phyloP scores from a whole-genome alignment of 169 alveolate genomes.

The Eimeria zaria region DNA sequence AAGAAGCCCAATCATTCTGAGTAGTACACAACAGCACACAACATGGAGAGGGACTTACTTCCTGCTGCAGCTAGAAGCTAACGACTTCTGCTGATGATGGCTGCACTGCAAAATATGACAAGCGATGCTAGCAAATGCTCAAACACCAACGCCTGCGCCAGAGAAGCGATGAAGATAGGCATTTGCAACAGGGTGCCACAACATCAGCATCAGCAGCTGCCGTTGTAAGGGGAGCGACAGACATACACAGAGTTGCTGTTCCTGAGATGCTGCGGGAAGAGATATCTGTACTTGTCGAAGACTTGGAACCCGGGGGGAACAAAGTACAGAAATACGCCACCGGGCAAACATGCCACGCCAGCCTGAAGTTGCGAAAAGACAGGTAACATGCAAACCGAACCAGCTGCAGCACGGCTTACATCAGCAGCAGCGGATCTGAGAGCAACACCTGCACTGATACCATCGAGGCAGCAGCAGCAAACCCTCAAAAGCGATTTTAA shows the following conservation, averaged over 20 bases:
- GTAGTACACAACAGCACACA: neutral
- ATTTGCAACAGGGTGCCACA: neutral
- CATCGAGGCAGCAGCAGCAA: neutral
- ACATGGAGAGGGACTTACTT: neutral
- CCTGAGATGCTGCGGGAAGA: conserved; percentile 68
- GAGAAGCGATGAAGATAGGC: neutral
- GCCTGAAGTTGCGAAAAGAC: conserved; percentile 6
- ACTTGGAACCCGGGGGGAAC: conserved; percentile 70
- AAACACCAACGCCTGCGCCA: neutral
- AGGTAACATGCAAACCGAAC: neutral
- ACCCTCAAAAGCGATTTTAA: neutral
- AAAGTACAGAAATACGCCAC: conserved; percentile 41
- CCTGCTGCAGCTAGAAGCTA: neutral
- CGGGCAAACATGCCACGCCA: conserved; percentile 59
- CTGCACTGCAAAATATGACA: neutral
- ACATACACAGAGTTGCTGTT: conserved; percentile 63
- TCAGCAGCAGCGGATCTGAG: neutral
- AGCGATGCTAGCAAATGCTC: neutral
- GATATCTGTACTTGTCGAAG: conserved; percentile 60
- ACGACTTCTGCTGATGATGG: neutral
- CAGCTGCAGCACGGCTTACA: neutral
- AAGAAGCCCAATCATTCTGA: conserved; percentile 57
- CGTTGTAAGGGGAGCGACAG: neutral
- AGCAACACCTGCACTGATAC: neutral
- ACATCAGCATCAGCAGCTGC: conserved; percentile 8